Evolutionary conservation across 228 moss, liverwort and hornwort species (phyloP).

Genomic region (Sphagnum magellanicum): DNA sequence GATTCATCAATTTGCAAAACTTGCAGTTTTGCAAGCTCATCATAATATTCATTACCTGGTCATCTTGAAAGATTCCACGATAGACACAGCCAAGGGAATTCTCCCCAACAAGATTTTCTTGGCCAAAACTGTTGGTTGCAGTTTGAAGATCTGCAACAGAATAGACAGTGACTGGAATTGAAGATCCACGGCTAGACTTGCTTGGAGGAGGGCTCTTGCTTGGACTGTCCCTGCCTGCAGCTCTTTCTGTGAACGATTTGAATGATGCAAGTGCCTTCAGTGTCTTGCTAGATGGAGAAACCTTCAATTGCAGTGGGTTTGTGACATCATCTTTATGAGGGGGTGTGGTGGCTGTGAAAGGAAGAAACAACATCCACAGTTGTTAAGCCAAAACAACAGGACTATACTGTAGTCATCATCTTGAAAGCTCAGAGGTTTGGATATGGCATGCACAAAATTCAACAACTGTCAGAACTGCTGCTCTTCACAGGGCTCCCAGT

Average conservation of each 20-base stretch:
- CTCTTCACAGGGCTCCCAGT: no score
- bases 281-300: constrained; percentile 18
- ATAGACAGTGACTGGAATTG: constrained; percentile 46
- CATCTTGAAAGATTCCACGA: constrained; percentile 49
- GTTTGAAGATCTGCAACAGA: constrained; percentile 73
- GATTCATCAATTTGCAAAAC: no score
- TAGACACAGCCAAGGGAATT: constrained; percentile 70
- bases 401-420: no score
- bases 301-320: background rate
- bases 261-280: constrained; percentile 38
- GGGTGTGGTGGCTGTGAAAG: background rate
- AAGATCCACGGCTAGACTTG: constrained; percentile 35
- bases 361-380: no score
- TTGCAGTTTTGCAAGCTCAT: no score
- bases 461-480: no score
- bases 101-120: constrained; percentile 75
- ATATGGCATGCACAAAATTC: no score
- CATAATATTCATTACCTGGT: constrained; percentile 25
- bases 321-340: constrained; percentile 3
- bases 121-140: constrained; percentile 67
- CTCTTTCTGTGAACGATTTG: constrained; percentile 15
- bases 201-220: constrained; percentile 22
- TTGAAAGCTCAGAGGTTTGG: no score
- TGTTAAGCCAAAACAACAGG: no score
- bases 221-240: constrained; percentile 19